Percentiles rank a stretch among this genome's conserved stretches.
phyloP scores from a whole-genome alignment of 257 asterid species.

The Solanum corneliomulleri region DNA sequence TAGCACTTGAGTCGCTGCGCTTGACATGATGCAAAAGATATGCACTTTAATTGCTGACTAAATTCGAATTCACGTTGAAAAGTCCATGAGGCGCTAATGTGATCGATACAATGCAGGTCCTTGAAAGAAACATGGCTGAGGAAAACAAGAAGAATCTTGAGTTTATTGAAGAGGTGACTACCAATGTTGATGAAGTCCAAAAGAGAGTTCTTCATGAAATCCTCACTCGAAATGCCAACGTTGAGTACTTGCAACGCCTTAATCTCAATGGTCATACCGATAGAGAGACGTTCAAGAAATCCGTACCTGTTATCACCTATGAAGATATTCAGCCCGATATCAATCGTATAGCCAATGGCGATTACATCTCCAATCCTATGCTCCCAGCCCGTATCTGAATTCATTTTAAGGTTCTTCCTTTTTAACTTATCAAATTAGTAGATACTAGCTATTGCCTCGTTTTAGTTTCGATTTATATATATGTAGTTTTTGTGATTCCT shows the following conservation, averaged over 20 bases:
- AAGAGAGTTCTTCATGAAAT: conserved; percentile 24
- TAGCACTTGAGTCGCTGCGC: no score
- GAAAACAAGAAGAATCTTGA: conserved; percentile 7
- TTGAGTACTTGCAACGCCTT: conserved; percentile 20
- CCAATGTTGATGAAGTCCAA: conserved; percentile 19
- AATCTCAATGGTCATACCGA: conserved; percentile 16
- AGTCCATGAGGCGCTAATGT: background rate
- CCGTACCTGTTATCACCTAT: conserved; percentile 19
- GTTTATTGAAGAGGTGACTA: conserved; percentile 12
- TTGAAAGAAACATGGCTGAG: background rate
- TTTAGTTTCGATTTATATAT: background rate
- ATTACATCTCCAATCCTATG: conserved; percentile 20
- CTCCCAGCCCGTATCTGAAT: conserved; percentile 24
- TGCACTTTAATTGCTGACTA: no score
- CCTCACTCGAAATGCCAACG: conserved; percentile 13
- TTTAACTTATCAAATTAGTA: background rate
- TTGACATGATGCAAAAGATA: no score
- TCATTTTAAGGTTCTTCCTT: conserved; percentile 13
- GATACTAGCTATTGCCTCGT: background rate
- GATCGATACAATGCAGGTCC: background rate
- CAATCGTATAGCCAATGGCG: conserved; percentile 19
- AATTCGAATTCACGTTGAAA: no score
- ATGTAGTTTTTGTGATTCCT: no score
- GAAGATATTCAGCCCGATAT: conserved; percentile 21
- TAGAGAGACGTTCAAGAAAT: conserved; percentile 19